Evolutionary conservation across 768 basidiomycete genomes (phyloP).

Genomic region (Neoboletus brunneissimus): DNA sequence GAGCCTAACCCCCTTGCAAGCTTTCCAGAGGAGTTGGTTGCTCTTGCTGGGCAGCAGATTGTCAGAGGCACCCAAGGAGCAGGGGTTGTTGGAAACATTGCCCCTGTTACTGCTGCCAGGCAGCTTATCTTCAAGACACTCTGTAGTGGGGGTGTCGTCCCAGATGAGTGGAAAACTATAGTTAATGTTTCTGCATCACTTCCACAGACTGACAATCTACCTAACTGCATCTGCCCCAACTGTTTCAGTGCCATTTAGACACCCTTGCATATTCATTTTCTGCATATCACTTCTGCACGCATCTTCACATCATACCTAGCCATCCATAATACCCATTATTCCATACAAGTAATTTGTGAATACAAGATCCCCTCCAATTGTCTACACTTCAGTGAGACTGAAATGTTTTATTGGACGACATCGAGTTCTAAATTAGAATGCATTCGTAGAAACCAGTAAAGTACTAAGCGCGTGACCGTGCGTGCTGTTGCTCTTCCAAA

Average conservation of each 20-base stretch:
- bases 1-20: slow-evolving; percentile 1
- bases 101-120: slow-evolving; percentile 46
- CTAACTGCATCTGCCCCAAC: slow-evolving; percentile 40
- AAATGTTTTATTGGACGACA: background rate
- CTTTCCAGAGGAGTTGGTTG: slow-evolving; percentile 41
- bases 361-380: background rate
- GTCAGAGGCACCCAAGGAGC: slow-evolving; percentile 43
- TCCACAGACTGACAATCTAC: slow-evolving; percentile 20
- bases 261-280: background rate
- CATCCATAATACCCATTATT: background rate
- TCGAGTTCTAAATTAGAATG: slow-evolving; percentile 12
- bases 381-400: background rate
- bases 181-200: slow-evolving; percentile 26
- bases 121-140: slow-evolving; percentile 43
- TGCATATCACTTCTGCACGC: background rate
- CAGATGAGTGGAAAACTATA: slow-evolving; percentile 42
- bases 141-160: slow-evolving; percentile 23
- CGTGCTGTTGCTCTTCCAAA: slow-evolving; percentile 1
- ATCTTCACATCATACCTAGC: background rate
- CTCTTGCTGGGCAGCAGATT: slow-evolving; percentile 51
- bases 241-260: slow-evolving; percentile 44
- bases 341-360: background rate
- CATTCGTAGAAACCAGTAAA: background rate
- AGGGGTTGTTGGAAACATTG: slow-evolving; percentile 52
- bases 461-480: slow-evolving; percentile 4